Evolutionary conservation across 1,284 basidiomycete genomes (phyloP).

Genomic region (Neotropicomus parvogracilis): DNA sequence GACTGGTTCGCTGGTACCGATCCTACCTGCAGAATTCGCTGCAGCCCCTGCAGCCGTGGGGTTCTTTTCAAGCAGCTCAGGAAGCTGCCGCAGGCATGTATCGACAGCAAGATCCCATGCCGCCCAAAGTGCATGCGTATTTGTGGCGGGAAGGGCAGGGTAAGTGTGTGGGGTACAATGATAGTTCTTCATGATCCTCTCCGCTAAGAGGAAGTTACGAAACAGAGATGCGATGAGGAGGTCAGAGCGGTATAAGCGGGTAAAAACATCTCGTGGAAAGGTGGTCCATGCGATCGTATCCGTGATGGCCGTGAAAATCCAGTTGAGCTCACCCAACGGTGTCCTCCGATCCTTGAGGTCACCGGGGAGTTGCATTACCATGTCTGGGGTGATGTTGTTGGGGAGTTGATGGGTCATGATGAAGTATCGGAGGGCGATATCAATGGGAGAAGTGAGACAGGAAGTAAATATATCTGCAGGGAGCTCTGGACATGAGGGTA

Average conservation of each 20-base stretch:
- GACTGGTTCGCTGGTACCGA: constrained; percentile 35
- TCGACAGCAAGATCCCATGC: constrained; percentile 98
- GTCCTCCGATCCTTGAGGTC: constrained; percentile 95
- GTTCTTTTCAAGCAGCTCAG: constrained; percentile 75
- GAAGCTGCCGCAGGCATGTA: constrained; percentile 90
- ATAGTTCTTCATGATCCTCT: constrained; percentile 98
- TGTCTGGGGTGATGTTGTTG: constrained; percentile 77
- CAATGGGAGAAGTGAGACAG: constrained; percentile 96
- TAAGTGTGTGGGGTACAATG: constrained; percentile 95
- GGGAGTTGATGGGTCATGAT: constrained; percentile 87
- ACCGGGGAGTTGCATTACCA: constrained; percentile 94
- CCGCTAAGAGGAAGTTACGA: constrained; percentile 94
- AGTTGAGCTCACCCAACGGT: constrained; percentile 95
- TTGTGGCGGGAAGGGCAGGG: constrained; percentile 88
- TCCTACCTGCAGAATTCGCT: constrained; percentile 25
- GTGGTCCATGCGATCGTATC: constrained; percentile 99
- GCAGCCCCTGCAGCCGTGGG: constrained; percentile 38
- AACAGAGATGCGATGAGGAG: constrained; percentile 95
- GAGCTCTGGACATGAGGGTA: constrained; percentile 94
- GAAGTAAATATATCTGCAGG: constrained; percentile 98
- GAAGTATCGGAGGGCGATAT: constrained; percentile 94
- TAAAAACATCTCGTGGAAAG: constrained; percentile 91
- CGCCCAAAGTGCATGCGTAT: constrained; percentile 94
- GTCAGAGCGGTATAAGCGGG: constrained; percentile 92
- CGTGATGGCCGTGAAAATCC: constrained; percentile 99